Base-by-base conservation (phyloP, 208 protist genomes). In the Trypanosoma conorhini region DNA sequence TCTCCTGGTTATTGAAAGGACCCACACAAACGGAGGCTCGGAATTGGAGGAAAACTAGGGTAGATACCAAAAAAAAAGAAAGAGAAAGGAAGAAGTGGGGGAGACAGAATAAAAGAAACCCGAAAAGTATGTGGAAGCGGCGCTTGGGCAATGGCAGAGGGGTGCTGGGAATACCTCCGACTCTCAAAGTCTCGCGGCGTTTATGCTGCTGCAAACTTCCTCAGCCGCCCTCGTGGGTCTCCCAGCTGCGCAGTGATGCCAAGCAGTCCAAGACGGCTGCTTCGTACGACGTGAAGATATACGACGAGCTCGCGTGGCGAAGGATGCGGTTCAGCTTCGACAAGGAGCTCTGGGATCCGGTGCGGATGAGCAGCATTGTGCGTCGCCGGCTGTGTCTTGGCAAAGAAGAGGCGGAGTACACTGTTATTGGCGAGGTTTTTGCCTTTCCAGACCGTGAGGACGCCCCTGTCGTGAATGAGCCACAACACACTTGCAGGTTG, bases 341-440 rank as follows among this genome's bases (percentile, higher is more conserved):
- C 72, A 92, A 91, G 79, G 87, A 91, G 50, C 63, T 83, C 57
- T 96, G 89, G 88, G 82, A 95, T 46, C 89, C 89, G 26, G 76
- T 73, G 54, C 62, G 77, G 54, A 95, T 96, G 89, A 94, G 88
- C 63, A 90, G 82, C 57, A 89, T 95, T 55, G 61, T 89, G 73
- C 85, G 89, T 10, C 77, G 83, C 44, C 77, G 85, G 3, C 77
- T 96, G 19, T 97, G 91, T 63, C 79, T 95, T 30, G 91, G 90
- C 8, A 83, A 82, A 52, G 88, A 91, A 51, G 69, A 86, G 51
- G 80, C 82, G 13, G 88, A 97, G 75, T 98, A 98, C 87, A 94
- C 90, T 12, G 80, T 94, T 52, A 94, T 98, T 70, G 95, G 93
- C 52, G 95, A 98, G 72, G 91, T 87, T 19, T 97, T 96, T 61